These are phyloP conservation scores for Artomyces pyxidatus DNA, from an alignment of 768 basidiomycete genomes.

Conservation along the genomic window DNA sequence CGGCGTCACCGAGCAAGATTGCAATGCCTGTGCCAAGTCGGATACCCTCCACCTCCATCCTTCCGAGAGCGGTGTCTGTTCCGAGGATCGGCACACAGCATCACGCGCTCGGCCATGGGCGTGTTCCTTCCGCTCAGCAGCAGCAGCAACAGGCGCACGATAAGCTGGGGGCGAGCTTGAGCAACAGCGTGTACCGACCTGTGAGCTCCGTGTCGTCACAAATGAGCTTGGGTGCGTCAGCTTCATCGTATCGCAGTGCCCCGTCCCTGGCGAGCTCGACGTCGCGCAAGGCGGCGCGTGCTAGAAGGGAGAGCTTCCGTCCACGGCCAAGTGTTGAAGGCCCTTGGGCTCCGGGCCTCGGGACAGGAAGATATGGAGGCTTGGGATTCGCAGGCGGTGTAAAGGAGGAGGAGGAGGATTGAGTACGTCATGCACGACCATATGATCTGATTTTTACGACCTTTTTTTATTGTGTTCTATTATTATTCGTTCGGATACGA, in stretches of 20 bases:
- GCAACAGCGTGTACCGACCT: constrained; percentile 8
- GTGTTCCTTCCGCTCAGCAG: constrained; percentile 28
- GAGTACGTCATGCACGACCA: neutral
- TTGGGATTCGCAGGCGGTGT: neutral
- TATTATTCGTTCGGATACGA: neutral
- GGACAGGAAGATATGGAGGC: neutral
- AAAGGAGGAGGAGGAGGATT: neutral
- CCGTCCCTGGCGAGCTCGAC: constrained; percentile 17
- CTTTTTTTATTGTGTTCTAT: neutral
- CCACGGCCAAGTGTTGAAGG: constrained; percentile 68
- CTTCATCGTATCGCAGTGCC: constrained; percentile 5
- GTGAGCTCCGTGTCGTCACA: constrained; percentile 13
- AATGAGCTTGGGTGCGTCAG: constrained; percentile 16
- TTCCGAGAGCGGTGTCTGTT: constrained; percentile 38
- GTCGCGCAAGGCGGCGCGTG: constrained; percentile 43
- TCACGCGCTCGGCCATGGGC: constrained; percentile 49
- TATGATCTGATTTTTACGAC: neutral
- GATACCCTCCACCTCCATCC: constrained; percentile 10
- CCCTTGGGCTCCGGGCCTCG: neutral
- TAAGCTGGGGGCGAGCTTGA: too few species aligned
- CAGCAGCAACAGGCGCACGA: constrained; percentile 16
- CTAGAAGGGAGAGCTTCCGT: constrained; percentile 72
- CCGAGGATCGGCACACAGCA: constrained; percentile 45
- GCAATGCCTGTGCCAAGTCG: constrained; percentile 17
- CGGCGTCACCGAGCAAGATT: constrained; percentile 15